These are phyloP conservation scores for Ophiostoma sp. DNA, from an alignment of 2,329 filamentous ascomycete species.

Conservation along the genomic window DNA sequence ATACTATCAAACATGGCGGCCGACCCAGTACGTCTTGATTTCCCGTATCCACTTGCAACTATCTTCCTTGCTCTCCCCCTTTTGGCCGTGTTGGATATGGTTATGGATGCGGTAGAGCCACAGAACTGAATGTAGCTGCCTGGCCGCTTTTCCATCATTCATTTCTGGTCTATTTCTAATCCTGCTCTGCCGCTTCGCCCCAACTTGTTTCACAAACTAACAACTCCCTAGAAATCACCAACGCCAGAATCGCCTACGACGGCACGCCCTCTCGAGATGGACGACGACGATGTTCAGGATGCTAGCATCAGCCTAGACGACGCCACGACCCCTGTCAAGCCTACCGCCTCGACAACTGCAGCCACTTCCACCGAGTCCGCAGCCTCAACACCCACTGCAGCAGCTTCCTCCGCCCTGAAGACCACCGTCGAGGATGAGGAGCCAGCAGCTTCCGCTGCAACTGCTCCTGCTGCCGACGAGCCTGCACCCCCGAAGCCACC, in stretches of 20 bases:
- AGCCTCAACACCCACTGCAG: constrained; percentile 31
- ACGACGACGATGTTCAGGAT: constrained; percentile 66
- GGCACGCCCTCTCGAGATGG: constrained; percentile 60
- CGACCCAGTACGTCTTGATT: constrained; percentile 23
- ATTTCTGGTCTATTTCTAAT: constrained; percentile 16
- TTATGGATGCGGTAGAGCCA: background rate
- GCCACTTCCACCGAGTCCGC: constrained; percentile 33
- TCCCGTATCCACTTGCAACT: constrained; percentile 20
- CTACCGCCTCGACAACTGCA: constrained; percentile 24
- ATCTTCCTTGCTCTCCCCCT: constrained; percentile 12
- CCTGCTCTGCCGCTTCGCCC: background rate
- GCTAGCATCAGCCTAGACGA: constrained; percentile 44
- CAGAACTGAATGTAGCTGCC: background rate
- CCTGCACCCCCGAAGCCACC: constrained; percentile 70
- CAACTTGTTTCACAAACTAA: background rate
- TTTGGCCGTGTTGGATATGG: constrained; percentile 2
- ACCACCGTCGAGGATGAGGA: constrained; percentile 23
- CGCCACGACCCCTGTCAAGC: constrained; percentile 35
- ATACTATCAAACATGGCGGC: constrained; percentile 20
- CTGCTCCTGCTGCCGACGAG: constrained; percentile 38
- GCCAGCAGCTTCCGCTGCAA: constrained; percentile 20
- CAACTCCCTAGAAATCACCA: constrained; percentile 36
- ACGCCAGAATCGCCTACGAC: constrained; percentile 61
- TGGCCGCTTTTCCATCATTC: background rate
- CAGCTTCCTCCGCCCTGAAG: constrained; percentile 29